Conservation (phyloP, 2,329 filamentous ascomycete species). For the Pleoardoris graminearum region DNA sequence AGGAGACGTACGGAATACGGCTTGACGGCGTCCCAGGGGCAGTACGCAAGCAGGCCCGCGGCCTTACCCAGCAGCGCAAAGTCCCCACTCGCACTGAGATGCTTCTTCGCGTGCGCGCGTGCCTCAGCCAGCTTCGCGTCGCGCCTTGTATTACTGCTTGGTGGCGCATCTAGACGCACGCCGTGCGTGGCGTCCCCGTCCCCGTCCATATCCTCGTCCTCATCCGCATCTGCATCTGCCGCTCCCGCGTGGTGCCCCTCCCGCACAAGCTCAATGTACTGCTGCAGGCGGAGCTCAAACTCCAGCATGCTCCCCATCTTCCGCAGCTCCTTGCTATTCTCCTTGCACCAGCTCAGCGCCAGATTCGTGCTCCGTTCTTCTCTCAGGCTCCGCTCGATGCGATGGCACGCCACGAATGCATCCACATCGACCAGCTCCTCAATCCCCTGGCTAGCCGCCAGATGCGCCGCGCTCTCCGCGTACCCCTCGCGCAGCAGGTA, state of each 20-base stretch:
- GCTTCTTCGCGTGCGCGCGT: slow-evolving; percentile 78
- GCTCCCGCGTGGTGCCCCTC: slow-evolving; percentile 49
- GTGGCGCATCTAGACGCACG: slow-evolving; percentile 58
- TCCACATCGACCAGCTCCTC: slow-evolving; percentile 83
- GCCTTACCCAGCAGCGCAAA: slow-evolving; percentile 72
- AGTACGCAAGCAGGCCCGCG: slow-evolving; percentile 78
- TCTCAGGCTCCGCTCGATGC: slow-evolving; percentile 73
- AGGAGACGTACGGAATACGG: slow-evolving; percentile 60
- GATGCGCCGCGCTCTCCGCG: slow-evolving; percentile 70
- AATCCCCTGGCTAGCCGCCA: slow-evolving; percentile 77
- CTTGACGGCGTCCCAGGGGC: slow-evolving; percentile 61
- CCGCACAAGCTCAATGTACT: slow-evolving; percentile 89
- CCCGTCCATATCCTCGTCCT: slow-evolving; percentile 24
- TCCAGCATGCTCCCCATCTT: slow-evolving; percentile 89
- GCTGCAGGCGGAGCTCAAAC: slow-evolving; percentile 89
- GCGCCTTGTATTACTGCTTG: slow-evolving; percentile 16
- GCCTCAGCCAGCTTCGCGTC: slow-evolving; percentile 71
- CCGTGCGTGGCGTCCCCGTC: slow-evolving; percentile 59
- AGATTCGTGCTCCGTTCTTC: slow-evolving; percentile 70
- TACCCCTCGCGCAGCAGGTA: slow-evolving; percentile 87
- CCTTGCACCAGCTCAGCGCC: slow-evolving; percentile 85
- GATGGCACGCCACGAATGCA: slow-evolving; percentile 81
- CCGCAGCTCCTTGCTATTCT: slow-evolving; percentile 89
- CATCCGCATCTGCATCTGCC: slow-evolving; percentile 24
- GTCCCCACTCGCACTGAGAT: slow-evolving; percentile 71